Conservation (phyloP, 179 eudicot genomes). For the Silene noctiflora region DNA sequence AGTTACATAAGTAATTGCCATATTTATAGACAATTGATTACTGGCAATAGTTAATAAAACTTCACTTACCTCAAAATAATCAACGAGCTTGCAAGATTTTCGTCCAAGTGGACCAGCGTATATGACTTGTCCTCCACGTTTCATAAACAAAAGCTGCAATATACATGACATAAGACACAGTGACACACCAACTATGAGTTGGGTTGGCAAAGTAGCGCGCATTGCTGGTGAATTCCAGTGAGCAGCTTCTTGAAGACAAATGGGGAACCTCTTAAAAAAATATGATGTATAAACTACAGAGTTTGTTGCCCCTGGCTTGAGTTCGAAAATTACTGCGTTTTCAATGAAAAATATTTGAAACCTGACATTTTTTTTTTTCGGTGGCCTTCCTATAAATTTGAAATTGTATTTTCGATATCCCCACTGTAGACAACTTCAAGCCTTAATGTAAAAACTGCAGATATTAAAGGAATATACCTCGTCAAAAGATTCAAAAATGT, state of each 20-base stretch:
- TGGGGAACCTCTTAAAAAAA: too few relatives aligned
- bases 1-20: neutral
- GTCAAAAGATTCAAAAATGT: slow-evolving; percentile 95
- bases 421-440: neutral
- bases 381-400: too few relatives aligned
- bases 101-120: slow-evolving; percentile 91
- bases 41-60: neutral
- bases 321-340: too few relatives aligned
- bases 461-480: slow-evolving; percentile 46
- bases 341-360: too few relatives aligned
- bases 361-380: too few relatives aligned
- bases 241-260: too few relatives aligned
- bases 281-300: too few relatives aligned
- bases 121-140: slow-evolving; percentile 90
- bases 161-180: slow-evolving; percentile 12
- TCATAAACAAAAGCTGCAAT: slow-evolving; percentile 87
- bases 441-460: neutral
- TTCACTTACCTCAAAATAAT: slow-evolving; percentile 76
- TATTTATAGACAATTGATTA: neutral
- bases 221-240: too few relatives aligned
- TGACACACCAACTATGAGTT: too few relatives aligned
- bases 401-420: too few relatives aligned
- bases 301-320: too few relatives aligned
- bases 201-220: too few relatives aligned
- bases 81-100: slow-evolving; percentile 66